Evolutionary conservation across 2,329 filamentous ascomycete species (phyloP), one percentile per base, ranked within the genome.

Genomic region (Zasmidium angulare): DNA sequence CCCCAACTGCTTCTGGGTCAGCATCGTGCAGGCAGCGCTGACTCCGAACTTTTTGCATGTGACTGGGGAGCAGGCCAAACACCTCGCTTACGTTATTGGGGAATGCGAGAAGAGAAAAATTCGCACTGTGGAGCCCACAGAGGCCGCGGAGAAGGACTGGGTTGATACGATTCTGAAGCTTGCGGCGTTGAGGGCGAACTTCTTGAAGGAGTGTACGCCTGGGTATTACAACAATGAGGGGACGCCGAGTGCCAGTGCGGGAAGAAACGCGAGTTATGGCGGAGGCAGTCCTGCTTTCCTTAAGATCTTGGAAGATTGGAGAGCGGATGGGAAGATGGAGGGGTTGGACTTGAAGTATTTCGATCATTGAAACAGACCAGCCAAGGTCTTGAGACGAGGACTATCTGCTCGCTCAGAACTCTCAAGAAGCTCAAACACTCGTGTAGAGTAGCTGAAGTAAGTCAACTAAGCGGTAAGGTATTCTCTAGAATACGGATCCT

Each of bases 1-100:
- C 61, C 83, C 84, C 0, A 86, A 86, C 62, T 67, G 84, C 51
- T 81, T 84, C 75, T 78, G 81, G 63, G 66, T 77, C 0, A 77
- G 77, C 9, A 68, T 76, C 0, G 62, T 71, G 11, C 81, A 84
- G 68, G 67, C 74, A 0, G 77, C 72, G 24, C 69, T 74, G 1
- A 71, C 73, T 1, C 67, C 70, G 1, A 82, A 81, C 63, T 76
- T 75, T 22, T 66, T 72, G 36, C 75, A 73, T 29, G 66, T 70
- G 1, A 67, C 78, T 1, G 76, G 78, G 17, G 64, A 74, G 0
- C 63, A 75, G 14, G 71, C 75, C 1, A 69, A 66, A 11, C 81
- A 84, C 55, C 72, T 78, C 3, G 78, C 77, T 0, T 77, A 80
- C 55, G 76, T 81, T n/a, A 68, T 81, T 4, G 66, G 68, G 1